These are phyloP conservation scores for Isoetes taiwanensis DNA, from an alignment of 75 land plant genomes.

Conservation along the genomic window DNA sequence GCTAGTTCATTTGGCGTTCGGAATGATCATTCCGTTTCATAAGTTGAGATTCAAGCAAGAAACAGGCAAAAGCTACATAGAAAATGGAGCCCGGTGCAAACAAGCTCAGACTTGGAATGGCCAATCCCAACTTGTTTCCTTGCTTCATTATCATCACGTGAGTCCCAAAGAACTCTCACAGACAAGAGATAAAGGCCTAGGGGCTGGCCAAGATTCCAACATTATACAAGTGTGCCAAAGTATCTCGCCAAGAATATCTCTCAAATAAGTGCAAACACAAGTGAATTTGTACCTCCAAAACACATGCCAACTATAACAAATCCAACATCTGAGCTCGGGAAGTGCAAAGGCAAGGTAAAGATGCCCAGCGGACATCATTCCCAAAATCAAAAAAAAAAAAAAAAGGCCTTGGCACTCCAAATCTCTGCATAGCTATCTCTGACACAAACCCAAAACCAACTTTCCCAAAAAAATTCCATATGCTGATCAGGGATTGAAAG, in stretches of 20 bases:
- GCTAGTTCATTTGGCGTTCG: no score
- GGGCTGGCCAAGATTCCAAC: constrained; percentile 44
- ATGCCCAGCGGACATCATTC: background rate
- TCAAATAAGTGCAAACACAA: constrained; percentile 45
- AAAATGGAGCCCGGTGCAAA: no score
- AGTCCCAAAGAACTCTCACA: constrained; percentile 36
- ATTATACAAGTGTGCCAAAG: constrained; percentile 47
- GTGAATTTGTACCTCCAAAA: constrained; percentile 51
- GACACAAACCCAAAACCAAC: constrained; percentile 3
- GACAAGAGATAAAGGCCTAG: constrained; percentile 45
- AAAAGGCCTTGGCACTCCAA: background rate
- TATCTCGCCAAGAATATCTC: constrained; percentile 58
- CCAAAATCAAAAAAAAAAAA: background rate
- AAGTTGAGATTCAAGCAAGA: no score
- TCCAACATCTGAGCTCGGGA: constrained; percentile 22
- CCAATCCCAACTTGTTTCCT: constrained; percentile 17
- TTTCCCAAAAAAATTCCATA: constrained; percentile 1
- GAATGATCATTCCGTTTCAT: no score
- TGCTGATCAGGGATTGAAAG: background rate
- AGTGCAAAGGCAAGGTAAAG: background rate
- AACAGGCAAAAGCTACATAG: no score
- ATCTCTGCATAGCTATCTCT: background rate
- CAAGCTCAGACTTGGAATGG: no score
- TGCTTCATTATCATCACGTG: constrained; percentile 55
- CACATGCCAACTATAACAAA: constrained; percentile 46